Evolutionary conservation across 306 rosid species (phyloP).

Genomic region (Benincasa hispida): DNA sequence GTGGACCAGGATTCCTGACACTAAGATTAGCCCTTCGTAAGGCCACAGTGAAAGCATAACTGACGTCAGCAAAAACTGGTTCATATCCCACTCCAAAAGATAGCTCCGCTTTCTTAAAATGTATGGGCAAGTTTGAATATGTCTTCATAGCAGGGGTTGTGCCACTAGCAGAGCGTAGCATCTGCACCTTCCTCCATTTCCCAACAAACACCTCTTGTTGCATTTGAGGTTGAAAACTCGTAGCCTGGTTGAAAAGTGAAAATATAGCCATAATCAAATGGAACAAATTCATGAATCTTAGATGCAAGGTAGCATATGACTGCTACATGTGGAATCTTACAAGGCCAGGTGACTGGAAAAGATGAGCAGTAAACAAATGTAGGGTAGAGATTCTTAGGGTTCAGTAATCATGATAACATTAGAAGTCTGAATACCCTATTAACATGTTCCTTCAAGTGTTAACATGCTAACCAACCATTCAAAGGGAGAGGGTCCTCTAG

Average conservation of each 20-base stretch:
- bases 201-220: constrained; percentile 79
- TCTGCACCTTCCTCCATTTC: constrained; percentile 83
- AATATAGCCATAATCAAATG: constrained; percentile 17
- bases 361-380: background rate
- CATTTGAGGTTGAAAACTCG: constrained; percentile 92
- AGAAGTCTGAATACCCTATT: background rate
- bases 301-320: background rate
- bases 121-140: constrained; percentile 62
- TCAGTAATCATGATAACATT: background rate
- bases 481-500: background rate
- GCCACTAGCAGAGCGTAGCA: constrained; percentile 98
- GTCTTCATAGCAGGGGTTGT: constrained; percentile 95
- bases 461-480: background rate
- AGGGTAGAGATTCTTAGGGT: background rate
- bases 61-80: constrained; percentile 82
- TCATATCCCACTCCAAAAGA: constrained; percentile 97
- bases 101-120: constrained; percentile 70
- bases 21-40: constrained; percentile 97
- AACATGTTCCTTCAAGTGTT: background rate
- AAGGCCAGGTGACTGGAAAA: background rate
- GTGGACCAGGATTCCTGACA: constrained; percentile 38
- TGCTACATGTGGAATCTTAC: background rate
- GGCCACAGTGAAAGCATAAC: constrained; percentile 89
- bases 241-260: constrained; percentile 56
- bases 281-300: constrained; percentile 9